Evolutionary conservation across 2,329 filamentous ascomycete genomes (phyloP), one percentile per base, ranked within the genome.

Genomic region (Malbranchea cinnamomea): DNA sequence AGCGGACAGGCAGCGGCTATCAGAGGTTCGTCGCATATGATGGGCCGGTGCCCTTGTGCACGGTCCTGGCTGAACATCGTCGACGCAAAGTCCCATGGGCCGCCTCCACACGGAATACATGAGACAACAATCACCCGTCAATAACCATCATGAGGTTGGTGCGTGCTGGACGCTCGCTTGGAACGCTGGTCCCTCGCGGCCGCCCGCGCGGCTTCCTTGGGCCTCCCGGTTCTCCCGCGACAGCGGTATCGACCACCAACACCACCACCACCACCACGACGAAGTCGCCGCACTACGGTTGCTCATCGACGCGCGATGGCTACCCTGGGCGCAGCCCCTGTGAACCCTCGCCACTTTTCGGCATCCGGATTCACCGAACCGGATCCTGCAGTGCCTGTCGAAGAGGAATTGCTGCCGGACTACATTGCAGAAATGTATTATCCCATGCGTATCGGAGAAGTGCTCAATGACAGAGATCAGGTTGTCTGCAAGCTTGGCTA

Each of bases 401-500:
- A 41, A 28, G 39, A 41, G 31, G 37, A 41, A 19, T 32, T 15
- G 16, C 26, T 31, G 10, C 37, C 37, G 3, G 15, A 22, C 12
- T 41, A 41, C 23, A 15, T 24, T 20, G 27, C 36, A 5, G 31
- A 36, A 13, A 32, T 30, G 18, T 40, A 35, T 27, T 38, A 36
- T 13, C 38, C 38, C 2, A 32, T 33, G 5, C 26, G 19, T 12
- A 35, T 39, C 13, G 32, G 36, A 16, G 11, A 40, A 30, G 21
- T 35, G 12, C 29, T 38, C 26, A 28, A 35, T 8, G 19, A 38
- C 13, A 32, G 36, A 33, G 42, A 45, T 32, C 29, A 37, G 21
- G 21, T 44, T 16, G 26, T 46, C n/a, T 31, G 33, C 5, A 45
- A 45, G 31, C 37, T 46, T 12, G 42, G 41, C 16, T 46, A 30